A percentile compares a stretch with the other conserved stretches of the same genome.
phyloP scores from a whole-genome alignment of 2,329 filamentous ascomycete species.

The Pyrenophora graminea region DNA sequence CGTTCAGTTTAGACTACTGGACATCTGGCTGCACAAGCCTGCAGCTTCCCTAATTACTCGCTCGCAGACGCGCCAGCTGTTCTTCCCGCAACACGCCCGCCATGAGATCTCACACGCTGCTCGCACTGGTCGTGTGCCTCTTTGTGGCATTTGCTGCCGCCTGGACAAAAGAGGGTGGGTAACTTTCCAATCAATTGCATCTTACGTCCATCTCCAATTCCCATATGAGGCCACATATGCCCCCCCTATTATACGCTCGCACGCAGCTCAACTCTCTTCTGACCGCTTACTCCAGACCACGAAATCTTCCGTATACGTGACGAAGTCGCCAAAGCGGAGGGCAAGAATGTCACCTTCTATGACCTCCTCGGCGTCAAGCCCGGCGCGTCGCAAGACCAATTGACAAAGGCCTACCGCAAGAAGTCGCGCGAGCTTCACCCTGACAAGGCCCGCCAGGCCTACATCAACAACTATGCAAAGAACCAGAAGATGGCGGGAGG shows the following conservation, averaged over 20 bases:
- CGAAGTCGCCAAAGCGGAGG: constrained; percentile 77
- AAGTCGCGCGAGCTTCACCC: constrained; percentile 83
- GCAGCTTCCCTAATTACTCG: constrained; percentile 35
- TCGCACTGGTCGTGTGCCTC: constrained; percentile 70
- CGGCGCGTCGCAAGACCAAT: constrained; percentile 78
- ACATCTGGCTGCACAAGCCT: constrained; percentile 31
- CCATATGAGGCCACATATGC: constrained; percentile 8
- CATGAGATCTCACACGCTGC: constrained; percentile 70
- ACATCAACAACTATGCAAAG: constrained; percentile 67
- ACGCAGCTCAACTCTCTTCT: constrained; percentile 25
- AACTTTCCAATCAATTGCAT: constrained; percentile 5
- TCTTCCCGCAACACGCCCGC: constrained; percentile 40
- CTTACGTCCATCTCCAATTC: constrained; percentile 2
- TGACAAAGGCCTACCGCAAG: constrained; percentile 93
- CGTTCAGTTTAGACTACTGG: constrained; percentile 27
- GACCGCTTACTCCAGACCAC: constrained; percentile 66
- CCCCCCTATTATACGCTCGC: constrained; percentile 10
- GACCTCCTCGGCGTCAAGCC: constrained; percentile 79
- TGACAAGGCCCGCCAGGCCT: constrained; percentile 89
- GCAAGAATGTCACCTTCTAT: constrained; percentile 85
- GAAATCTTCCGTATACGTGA: constrained; percentile 97
- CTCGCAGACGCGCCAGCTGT: constrained; percentile 22
- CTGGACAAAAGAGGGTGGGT: constrained; percentile 83
- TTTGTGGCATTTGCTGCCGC: constrained; percentile 72
- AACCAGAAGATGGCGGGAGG: constrained; percentile 59